Conservation (phyloP, 2,329 filamentous ascomycete genomes). For the Diaporthe eres region DNA sequence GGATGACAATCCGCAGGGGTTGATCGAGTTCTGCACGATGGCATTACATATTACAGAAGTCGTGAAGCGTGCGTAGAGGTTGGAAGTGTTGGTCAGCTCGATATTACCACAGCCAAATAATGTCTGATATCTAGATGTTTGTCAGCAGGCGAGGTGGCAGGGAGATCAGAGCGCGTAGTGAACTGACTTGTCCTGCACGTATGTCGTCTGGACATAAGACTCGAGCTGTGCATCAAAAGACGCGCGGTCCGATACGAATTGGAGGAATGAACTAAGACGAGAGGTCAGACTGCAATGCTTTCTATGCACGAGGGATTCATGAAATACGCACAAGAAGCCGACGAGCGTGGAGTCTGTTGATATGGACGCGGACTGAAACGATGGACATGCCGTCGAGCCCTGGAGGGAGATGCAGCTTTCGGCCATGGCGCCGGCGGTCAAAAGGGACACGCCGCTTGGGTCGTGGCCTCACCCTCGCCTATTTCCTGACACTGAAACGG, state of each 20-base stretch:
- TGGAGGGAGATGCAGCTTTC: constrained; percentile 65
- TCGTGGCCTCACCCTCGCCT: constrained; percentile 33
- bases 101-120: constrained; percentile 85
- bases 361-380: constrained; percentile 74
- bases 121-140: constrained; percentile 77
- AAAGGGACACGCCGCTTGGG: constrained; percentile 28
- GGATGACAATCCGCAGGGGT: constrained; percentile 75
- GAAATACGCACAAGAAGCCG: constrained; percentile 68
- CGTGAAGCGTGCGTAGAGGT: constrained; percentile 93
- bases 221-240: constrained; percentile 84
- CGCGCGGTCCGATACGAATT: constrained; percentile 80
- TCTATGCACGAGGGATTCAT: no score
- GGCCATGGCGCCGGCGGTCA: constrained; percentile 51
- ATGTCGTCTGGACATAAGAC: constrained; percentile 80
- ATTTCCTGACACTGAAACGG: constrained; percentile 18
- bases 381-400: constrained; percentile 72
- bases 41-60: constrained; percentile 93
- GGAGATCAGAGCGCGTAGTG: constrained; percentile 27
- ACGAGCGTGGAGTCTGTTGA: constrained; percentile 68
- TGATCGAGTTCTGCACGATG: constrained; percentile 90
- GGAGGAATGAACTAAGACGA: constrained; percentile 84
- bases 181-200: constrained; percentile 82
- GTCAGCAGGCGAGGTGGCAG: constrained; percentile 40
- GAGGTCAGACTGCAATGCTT: constrained; percentile 26
- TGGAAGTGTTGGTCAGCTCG: constrained; percentile 82